These are phyloP conservation scores for Parvularia atlantis DNA, from an alignment of 78 protist species.

Conservation along the genomic window DNA sequence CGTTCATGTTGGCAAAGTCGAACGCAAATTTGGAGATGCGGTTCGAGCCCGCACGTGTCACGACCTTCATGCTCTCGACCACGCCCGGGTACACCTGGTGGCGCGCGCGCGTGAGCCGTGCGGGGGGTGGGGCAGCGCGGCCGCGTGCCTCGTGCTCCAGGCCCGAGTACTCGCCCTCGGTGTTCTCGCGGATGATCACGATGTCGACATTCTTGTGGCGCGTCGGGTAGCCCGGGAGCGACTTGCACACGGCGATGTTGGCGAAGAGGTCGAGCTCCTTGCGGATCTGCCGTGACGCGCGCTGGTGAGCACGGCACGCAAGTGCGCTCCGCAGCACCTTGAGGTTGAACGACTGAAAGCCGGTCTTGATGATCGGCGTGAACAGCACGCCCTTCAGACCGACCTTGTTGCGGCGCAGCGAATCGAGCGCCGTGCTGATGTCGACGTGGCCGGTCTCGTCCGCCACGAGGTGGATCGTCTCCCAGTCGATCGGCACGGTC, in stretches of 20 bases:
- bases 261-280: slow-evolving; percentile 59
- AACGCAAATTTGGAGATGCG: slow-evolving; percentile 72
- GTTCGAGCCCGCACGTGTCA: slow-evolving; percentile 54
- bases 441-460: no score
- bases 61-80: slow-evolving; percentile 52
- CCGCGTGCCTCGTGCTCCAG: slow-evolving; percentile 29
- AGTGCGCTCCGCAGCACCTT: no score
- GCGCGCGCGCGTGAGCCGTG: slow-evolving; percentile 30
- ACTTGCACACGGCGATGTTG: slow-evolving; percentile 54
- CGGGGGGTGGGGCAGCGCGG: no score
- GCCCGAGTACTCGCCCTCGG: slow-evolving; percentile 65
- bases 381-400: slow-evolving; percentile 22
- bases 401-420: slow-evolving; percentile 11
- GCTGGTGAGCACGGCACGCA: no score
- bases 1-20: slow-evolving; percentile 47
- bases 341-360: slow-evolving; percentile 32
- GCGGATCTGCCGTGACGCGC: no score
- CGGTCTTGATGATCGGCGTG: no score
- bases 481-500: slow-evolving; percentile 57
- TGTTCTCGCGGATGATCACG: slow-evolving; percentile 74
- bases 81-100: slow-evolving; percentile 54
- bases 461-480: slow-evolving; percentile 24
- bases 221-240: slow-evolving; percentile 28
- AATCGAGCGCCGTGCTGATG: slow-evolving; percentile 4
- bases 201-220: slow-evolving; percentile 23